phyloP scores from a whole-genome alignment of 2,329 filamentous ascomycete genomes.

The Cordyceps militaris region DNA sequence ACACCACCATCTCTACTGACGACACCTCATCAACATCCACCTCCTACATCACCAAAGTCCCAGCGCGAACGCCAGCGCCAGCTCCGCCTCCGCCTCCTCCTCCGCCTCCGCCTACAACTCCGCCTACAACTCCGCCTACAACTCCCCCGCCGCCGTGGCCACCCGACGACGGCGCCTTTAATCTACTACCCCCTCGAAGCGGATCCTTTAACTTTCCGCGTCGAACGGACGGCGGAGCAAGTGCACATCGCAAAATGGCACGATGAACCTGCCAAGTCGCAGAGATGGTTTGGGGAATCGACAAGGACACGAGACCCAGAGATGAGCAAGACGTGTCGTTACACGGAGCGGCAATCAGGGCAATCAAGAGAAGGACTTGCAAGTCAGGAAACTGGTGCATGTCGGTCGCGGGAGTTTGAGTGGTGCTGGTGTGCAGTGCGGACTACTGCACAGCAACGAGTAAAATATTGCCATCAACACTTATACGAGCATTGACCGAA shows the following conservation, averaged over 20 bases:
- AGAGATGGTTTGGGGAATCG: background rate
- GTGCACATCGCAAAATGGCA: background rate
- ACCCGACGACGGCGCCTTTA: background rate
- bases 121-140: background rate
- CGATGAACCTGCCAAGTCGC: background rate
- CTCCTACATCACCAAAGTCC: constrained; percentile 12
- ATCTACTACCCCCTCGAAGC: background rate
- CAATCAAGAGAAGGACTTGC: background rate
- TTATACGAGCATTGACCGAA: background rate
- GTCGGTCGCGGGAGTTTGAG: background rate
- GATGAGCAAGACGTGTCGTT: background rate
- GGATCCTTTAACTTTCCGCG: background rate
- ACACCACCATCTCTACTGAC: background rate
- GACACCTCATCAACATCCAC: background rate
- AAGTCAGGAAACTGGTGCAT: background rate
- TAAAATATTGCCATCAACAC: background rate
- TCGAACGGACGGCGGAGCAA: background rate
- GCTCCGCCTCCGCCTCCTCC: constrained; percentile 11
- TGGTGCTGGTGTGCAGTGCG: background rate
- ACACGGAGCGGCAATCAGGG: background rate
- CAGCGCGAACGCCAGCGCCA: constrained; percentile 19
- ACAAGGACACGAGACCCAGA: background rate
- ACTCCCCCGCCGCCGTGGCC: background rate
- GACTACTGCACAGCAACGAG: background rate
- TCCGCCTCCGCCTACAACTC: no score